phyloP scores from a whole-genome alignment of 2,329 filamentous ascomycete genomes.

The Sclerotiophoma versabilis region DNA sequence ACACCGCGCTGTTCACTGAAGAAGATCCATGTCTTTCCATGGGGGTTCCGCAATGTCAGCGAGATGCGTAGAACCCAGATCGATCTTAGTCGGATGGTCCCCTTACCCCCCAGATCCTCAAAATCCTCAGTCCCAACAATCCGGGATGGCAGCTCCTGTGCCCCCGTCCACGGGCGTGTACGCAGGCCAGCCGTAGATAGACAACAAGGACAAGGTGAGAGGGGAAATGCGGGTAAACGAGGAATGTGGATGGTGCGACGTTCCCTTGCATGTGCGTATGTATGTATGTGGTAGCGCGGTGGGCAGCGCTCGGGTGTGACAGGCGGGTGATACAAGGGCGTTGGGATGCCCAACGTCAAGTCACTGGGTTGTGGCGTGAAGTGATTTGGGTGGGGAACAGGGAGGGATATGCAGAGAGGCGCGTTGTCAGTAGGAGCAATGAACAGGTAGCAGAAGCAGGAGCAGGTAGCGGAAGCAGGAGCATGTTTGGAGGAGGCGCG shows the following conservation, averaged over 20 bases:
- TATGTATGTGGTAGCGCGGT: neutral
- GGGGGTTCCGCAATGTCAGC: no score
- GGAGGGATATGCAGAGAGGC: neutral
- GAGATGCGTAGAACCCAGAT: no score
- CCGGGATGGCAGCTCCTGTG: neutral
- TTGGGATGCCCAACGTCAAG: constrained; percentile 1
- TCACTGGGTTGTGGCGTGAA: neutral
- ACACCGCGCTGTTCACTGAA: neutral
- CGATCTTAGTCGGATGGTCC: no score
- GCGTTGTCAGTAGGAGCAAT: neutral
- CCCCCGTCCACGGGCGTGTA: no score
- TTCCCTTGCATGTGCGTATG: constrained; percentile 2
- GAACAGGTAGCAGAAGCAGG: no score
- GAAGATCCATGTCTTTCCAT: no score
- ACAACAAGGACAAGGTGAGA: neutral
- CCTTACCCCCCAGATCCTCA: no score
- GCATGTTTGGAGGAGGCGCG: neutral
- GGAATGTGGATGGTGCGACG: constrained; percentile 8
- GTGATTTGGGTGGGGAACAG: neutral
- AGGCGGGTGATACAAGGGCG: neutral
- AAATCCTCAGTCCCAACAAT: neutral
- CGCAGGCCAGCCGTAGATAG: no score
- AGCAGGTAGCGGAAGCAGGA: no score
- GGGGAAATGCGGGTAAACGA: neutral
- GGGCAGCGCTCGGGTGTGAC: constrained; percentile 5